Evolutionary conservation across 2,329 filamentous ascomycete species (phyloP).

Genomic region (Microsporum ferrugineum): DNA sequence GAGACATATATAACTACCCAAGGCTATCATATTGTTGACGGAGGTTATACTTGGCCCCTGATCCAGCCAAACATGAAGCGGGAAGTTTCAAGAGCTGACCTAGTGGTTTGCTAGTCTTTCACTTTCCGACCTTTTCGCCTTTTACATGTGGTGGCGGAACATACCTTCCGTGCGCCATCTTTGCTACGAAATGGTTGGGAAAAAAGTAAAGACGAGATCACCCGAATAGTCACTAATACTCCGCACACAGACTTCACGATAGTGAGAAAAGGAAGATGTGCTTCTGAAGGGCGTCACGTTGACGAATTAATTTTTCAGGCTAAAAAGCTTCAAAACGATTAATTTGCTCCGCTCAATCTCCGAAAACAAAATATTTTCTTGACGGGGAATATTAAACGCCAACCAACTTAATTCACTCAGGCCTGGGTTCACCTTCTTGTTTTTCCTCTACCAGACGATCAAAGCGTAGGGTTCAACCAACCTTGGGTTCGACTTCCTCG

Average conservation of each 20-base stretch:
- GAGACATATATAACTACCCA: background rate
- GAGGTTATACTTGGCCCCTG: background rate
- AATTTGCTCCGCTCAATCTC: background rate
- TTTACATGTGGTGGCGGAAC: background rate
- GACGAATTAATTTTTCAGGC: background rate
- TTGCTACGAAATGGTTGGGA: background rate
- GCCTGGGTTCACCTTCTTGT: background rate
- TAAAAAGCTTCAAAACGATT: background rate
- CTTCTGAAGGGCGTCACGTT: background rate
- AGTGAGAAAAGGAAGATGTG: background rate
- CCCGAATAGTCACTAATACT: background rate
- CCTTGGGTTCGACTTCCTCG: background rate
- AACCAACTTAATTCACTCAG: background rate
- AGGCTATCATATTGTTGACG: background rate
- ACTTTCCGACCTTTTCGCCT: background rate
- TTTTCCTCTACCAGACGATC: background rate
- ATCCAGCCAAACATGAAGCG: background rate
- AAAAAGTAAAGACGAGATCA: background rate
- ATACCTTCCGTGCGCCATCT: background rate
- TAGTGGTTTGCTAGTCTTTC: background rate
- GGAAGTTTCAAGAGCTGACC: background rate
- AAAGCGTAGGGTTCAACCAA: constrained; percentile 1
- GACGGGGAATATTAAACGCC: constrained; percentile 5
- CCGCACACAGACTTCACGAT: background rate
- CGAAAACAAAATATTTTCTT: background rate